Conservation (phyloP, 139 green algal species). For the Coelastrella sp. region DNA sequence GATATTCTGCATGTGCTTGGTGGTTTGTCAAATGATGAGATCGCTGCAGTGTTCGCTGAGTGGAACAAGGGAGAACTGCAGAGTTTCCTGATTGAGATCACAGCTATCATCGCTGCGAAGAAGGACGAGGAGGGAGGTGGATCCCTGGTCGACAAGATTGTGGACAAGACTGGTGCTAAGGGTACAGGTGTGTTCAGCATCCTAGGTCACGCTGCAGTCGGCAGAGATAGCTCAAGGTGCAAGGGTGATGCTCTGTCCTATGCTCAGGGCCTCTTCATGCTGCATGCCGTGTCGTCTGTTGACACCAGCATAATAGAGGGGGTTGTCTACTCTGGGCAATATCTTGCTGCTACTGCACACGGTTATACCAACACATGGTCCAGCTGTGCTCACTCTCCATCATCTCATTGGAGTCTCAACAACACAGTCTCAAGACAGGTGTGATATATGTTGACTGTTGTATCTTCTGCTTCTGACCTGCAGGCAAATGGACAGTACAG, state of each 20-base stretch:
- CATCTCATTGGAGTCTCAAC: too few species aligned
- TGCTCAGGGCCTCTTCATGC: too few species aligned
- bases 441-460: neutral
- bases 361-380: too few species aligned
- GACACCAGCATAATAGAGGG: too few species aligned
- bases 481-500: slow-evolving; percentile 99
- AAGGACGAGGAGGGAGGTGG: slow-evolving; percentile 82
- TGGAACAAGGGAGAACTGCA: slow-evolving; percentile 90
- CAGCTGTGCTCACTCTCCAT: too few species aligned
- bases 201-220: neutral
- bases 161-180: slow-evolving; percentile 99
- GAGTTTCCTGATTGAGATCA: slow-evolving; percentile 98
- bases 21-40: slow-evolving; percentile 95
- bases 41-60: slow-evolving; percentile 85
- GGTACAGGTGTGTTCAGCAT: slow-evolving; percentile 78
- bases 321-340: too few species aligned
- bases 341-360: too few species aligned
- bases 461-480: neutral
- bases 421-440: too few species aligned
- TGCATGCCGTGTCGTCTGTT: too few species aligned
- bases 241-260: too few species aligned
- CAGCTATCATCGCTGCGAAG: slow-evolving; percentile 87
- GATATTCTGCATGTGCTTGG: slow-evolving; percentile 96
- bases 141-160: slow-evolving; percentile 95
- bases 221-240: too few species aligned